Base-by-base conservation (phyloP, 768 basidiomycete genomes). In the Plicaturopsis crispa region DNA sequence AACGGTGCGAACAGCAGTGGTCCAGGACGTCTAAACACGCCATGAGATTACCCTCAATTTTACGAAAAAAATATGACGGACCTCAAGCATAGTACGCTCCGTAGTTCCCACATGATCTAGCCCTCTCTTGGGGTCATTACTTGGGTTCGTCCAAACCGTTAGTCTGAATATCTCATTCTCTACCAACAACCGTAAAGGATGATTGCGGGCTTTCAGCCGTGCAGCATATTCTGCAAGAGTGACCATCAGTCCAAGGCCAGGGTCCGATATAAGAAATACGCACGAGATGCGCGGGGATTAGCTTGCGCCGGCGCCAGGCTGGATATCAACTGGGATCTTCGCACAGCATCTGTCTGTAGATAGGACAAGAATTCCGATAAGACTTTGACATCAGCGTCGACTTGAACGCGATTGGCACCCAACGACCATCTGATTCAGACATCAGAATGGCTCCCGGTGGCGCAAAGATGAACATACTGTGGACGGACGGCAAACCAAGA, bases 401-500 rank as follows among this genome's bases (percentile, higher is more conserved):
- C 67, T 60, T 97, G 92, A 4, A 90, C 78, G 2, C 90, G 80
- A 57, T 89, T 89, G 18, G 88, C 85, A n/a, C 94, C 96, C 55
- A 81, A 96, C 4, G 93, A 84, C 93, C 94, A 98, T 50, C 93
- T 97, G 49, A 1, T 12, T 20, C 8, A 8, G 19, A 8, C 33
- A 36, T 21, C 16, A 33, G 3, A 33, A 35, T 24, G 11, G 16
- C 18, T 16, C 8, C 6, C 4, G 6, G 30, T 16, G 21, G 21
- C 32, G 21, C 26, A 36, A 26, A 22, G 3, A 24, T 31, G 24
- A 21, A 12, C 24, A 11, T 57, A 96, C 93, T 91, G 90, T 6
- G 92, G 84, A n/a, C 84, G 74, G 34, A 83, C 75, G n/a, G 83
- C 66, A 61, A 98, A 99, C 96, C 94, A 98, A 3, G 80, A 74